phyloP scores from a whole-genome alignment of 257 asterid genomes.

The Osmanthus fragrans region DNA sequence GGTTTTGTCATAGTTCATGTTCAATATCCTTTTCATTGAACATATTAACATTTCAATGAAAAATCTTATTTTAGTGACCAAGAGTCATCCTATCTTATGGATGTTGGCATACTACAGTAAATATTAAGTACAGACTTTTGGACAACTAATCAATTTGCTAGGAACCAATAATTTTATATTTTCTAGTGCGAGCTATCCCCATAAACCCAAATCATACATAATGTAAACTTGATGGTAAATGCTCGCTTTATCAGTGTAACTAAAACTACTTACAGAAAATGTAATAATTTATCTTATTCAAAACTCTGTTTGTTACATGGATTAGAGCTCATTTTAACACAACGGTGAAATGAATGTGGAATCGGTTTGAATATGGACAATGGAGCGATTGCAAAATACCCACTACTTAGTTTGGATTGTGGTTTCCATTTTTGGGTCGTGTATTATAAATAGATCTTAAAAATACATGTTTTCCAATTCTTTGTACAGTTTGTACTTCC shows the following conservation, averaged over 20 bases:
- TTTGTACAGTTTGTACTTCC: neutral
- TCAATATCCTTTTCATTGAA: neutral
- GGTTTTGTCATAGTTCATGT: neutral
- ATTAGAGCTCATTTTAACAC: neutral
- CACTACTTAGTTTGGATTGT: neutral
- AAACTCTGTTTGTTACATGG: neutral
- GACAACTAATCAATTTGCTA: neutral
- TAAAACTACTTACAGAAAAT: neutral
- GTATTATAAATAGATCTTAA: too few relatives aligned
- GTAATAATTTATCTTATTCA: neutral
- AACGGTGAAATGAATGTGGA: neutral
- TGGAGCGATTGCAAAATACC: neutral
- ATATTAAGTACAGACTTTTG: neutral
- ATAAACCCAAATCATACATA: neutral
- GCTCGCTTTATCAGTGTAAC: neutral
- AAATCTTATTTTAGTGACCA: neutral
- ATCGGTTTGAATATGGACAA: neutral
- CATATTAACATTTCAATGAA: neutral
- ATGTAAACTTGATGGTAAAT: neutral
- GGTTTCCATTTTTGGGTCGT: neutral
- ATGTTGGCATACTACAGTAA: neutral
- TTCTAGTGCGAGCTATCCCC: neutral
- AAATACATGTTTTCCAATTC: neutral
- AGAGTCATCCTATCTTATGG: neutral
- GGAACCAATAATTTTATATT: neutral